Percentiles rank a stretch among this genome's conserved stretches.
Conservation (phyloP, 805 yeast species). For the Pichia paraexigua region DNA sequence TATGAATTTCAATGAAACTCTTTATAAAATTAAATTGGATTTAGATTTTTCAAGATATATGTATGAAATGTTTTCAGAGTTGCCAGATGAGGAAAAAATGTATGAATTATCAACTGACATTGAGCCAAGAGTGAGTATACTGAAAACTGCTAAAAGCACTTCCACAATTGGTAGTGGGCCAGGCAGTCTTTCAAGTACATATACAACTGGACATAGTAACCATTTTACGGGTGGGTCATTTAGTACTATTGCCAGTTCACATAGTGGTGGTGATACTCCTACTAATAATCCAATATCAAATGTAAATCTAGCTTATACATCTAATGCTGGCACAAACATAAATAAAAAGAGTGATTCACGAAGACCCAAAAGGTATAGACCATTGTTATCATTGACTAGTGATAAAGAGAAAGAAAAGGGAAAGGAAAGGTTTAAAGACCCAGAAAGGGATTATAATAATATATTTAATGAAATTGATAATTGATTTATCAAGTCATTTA, state of each 20-base stretch:
- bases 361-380: constrained; percentile 5
- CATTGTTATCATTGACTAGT: constrained; percentile 1
- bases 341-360: background rate
- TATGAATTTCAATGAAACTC: constrained; percentile 57
- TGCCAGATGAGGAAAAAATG: constrained; percentile 74
- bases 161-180: background rate
- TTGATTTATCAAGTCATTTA: background rate
- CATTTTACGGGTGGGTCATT: background rate
- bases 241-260: background rate
- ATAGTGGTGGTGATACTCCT: background rate
- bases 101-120: constrained; percentile 65
- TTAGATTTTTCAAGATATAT: constrained; percentile 58
- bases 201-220: background rate
- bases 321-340: background rate
- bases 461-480: background rate
- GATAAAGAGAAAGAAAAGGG: constrained; percentile 3
- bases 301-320: background rate
- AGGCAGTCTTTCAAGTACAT: background rate
- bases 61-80: constrained; percentile 41
- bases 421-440: background rate
- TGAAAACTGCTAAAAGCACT: constrained; percentile 10
- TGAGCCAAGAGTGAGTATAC: constrained; percentile 58
- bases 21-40: constrained; percentile 56
- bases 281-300: background rate
- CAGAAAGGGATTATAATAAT: background rate